phyloP scores from a whole-genome alignment of 805 yeast species.

The Martiniozyma abietophila region DNA sequence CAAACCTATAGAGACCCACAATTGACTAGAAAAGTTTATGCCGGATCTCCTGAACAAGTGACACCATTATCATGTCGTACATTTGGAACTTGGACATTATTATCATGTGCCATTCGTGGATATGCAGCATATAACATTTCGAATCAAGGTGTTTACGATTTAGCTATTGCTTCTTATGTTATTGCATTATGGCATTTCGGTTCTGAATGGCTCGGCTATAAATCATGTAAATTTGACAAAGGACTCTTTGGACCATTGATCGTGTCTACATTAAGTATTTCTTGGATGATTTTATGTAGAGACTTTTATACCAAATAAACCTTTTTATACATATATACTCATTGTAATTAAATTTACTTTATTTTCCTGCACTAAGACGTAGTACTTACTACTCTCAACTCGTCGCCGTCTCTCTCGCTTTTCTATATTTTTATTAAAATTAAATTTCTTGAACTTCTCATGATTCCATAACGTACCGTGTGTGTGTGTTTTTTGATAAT shows the following conservation, averaged over 20 bases:
- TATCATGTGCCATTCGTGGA: conserved; percentile 74
- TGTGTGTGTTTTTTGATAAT: too few relatives aligned
- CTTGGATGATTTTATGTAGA: conserved; percentile 74
- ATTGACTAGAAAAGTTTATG: conserved; percentile 76
- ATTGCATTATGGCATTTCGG: conserved; percentile 82
- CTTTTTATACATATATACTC: too few relatives aligned
- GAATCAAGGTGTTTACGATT: conserved; percentile 62
- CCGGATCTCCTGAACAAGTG: conserved; percentile 49
- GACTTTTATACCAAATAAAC: conserved; percentile 56
- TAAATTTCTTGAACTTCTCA: too few relatives aligned
- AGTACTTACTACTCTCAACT: too few relatives aligned
- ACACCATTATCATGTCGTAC: conserved; percentile 77
- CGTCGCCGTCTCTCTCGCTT: too few relatives aligned
- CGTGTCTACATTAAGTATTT: conserved; percentile 62
- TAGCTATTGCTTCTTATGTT: conserved; percentile 70
- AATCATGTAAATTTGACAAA: conserved; percentile 74
- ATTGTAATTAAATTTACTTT: too few relatives aligned
- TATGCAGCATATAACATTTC: conserved; percentile 76
- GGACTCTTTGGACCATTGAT: conserved; percentile 87
- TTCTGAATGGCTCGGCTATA: conserved; percentile 71
- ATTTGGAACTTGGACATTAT: conserved; percentile 95
- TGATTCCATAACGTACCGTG: too few relatives aligned
- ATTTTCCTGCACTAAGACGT: too few relatives aligned
- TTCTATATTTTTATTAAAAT: too few relatives aligned
- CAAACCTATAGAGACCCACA: conserved; percentile 71